Evolutionary conservation across 2,329 filamentous ascomycete species (phyloP).

Genomic region (Calonectria leucothoes): DNA sequence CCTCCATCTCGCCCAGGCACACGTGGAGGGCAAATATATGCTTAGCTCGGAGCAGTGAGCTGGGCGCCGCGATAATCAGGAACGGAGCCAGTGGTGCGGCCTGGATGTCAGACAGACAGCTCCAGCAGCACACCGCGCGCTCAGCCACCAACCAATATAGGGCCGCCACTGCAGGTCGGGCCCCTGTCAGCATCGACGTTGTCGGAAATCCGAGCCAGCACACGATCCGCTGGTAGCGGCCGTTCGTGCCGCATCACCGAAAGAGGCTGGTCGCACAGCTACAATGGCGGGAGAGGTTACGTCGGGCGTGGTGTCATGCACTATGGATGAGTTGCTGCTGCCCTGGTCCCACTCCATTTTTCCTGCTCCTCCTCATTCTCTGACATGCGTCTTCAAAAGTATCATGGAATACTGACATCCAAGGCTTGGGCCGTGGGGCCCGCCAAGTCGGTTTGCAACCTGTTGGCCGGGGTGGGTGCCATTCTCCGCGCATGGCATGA

Average conservation of each 20-base stretch:
- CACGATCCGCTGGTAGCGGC: conserved; percentile 8
- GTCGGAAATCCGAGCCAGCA: conserved; percentile 12
- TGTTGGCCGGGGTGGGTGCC: conserved; percentile 1
- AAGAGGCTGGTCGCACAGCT: conserved; percentile 20
- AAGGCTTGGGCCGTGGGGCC: neutral
- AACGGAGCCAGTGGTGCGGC: conserved; percentile 7
- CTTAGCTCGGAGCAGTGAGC: conserved; percentile 8
- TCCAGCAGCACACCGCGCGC: neutral
- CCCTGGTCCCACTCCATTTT: neutral
- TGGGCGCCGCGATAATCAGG: conserved; percentile 18
- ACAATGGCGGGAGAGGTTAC: neutral
- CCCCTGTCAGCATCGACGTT: neutral
- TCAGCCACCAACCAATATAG: conserved; percentile 10
- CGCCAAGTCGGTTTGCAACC: conserved; percentile 16
- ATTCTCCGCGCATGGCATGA: conserved; percentile 18
- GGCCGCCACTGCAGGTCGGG: neutral
- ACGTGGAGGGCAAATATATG: conserved; percentile 21
- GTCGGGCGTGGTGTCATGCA: conserved; percentile 15
- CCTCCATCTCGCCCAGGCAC: conserved; percentile 10
- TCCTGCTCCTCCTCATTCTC: neutral
- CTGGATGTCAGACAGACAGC: conserved; percentile 19
- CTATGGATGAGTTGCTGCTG: neutral
- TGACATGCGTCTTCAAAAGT: conserved; percentile 16
- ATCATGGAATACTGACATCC: conserved; percentile 12
- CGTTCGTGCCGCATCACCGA: conserved; percentile 15